Evolutionary conservation across 2,329 filamentous ascomycete genomes (phyloP), one percentile per base, ranked within the genome.

Genomic region (Pyrenophora tritici-repentis): DNA sequence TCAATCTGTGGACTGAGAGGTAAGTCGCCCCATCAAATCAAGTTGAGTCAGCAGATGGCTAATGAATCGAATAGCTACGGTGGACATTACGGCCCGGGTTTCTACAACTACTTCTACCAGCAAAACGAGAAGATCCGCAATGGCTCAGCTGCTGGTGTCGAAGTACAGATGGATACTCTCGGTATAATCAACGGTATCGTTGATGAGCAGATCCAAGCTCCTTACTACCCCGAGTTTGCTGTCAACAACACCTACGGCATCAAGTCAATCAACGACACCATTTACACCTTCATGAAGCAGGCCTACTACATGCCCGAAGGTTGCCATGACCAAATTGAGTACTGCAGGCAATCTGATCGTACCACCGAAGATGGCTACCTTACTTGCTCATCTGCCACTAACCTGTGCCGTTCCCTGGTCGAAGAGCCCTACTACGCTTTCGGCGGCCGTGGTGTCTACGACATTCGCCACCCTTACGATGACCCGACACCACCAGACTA

Each of bases 101-200:
- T 84, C 68, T 83, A 78, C 71, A 78, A 80, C 51, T 78, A 83
- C 59, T 84, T 84, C 67, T 79, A 82, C 49, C 71, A 83, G 37
- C 79, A 84, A 55, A 84, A 83, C 49, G 66, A 78, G 47, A 74
- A 76, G 24, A 83, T 84, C 55, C 61, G 70, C 24, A 79, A 79
- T 35, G 81, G 80, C 7, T 74, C 68, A 0, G 55, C 70, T 10
- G 62, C 75, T 1, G 82, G 82, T 13, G 76, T 81, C 3, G 69
- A 77, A 36, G 75, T 84, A 3, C 72, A 78, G 24, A 82, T 83
- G 48, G 79, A 83, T 50, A 81, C 81, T 0, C 64, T 84, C 3
- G 79, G 80, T 0, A 78, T 84, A 47, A 78, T 82, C 34, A 83
- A 83, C 53, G 81, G 81, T 9, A 78, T 83, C 42, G 76, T 83